Percentiles rank a stretch among this genome's conserved stretches.
Conservation (phyloP, 495 filamentous ascomycete genomes). For the Neurospora sp. region DNA sequence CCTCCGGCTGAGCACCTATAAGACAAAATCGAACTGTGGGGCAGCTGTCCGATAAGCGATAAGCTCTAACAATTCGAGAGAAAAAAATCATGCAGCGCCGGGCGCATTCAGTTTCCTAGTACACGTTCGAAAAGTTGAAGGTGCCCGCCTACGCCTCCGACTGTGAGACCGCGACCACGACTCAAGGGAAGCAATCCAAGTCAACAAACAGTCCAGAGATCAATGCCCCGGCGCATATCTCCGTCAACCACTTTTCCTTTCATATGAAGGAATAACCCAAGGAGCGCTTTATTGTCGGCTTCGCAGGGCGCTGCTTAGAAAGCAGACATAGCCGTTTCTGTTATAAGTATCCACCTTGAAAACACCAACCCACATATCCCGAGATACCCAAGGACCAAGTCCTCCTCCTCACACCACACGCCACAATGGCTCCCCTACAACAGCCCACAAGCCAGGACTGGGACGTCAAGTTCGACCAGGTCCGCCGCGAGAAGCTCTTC, state of each 20-base stretch:
- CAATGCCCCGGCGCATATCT: not conserved
- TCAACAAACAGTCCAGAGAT: not conserved
- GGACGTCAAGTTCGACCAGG: slow-evolving; percentile 71
- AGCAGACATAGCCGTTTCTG: not conserved
- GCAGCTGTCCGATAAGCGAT: slow-evolving; percentile 18
- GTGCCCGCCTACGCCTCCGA: not conserved
- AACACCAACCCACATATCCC: not conserved
- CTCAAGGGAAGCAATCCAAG: not conserved
- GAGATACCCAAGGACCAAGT: not conserved
- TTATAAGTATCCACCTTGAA: not conserved
- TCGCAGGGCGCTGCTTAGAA: not conserved
- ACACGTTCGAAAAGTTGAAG: not conserved
- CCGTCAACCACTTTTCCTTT: not conserved
- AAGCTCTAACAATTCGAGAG: slow-evolving; percentile 3
- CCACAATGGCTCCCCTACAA: slow-evolving; percentile 44
- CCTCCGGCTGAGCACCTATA: not conserved
- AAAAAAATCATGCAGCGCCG: not conserved
- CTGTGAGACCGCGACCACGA: not conserved
- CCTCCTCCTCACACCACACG: not conserved
- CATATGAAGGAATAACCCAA: not conserved
- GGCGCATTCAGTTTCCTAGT: not conserved
- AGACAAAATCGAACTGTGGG: not conserved
- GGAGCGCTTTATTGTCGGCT: not conserved
- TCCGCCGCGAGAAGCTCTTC: slow-evolving; percentile 78
- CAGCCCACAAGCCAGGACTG: slow-evolving; percentile 49